Conservation (phyloP, 2,329 filamentous ascomycete genomes). For the Didymella exigua region DNA sequence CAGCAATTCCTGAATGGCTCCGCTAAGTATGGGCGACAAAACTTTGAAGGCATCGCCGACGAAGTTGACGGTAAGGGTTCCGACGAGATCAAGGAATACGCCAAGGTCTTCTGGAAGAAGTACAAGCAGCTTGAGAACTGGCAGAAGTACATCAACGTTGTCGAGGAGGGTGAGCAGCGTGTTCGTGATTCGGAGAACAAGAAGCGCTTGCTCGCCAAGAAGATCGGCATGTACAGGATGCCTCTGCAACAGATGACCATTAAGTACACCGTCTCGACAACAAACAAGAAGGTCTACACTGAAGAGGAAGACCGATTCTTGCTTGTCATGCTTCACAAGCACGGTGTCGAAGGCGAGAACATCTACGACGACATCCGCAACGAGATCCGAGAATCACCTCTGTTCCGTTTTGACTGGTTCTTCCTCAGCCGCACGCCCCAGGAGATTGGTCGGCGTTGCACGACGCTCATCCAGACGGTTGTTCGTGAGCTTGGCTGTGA, state of each 20-base stretch:
- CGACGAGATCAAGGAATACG: conserved; percentile 86
- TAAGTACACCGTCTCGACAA: conserved; percentile 98
- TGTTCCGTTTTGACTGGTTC: conserved; percentile 99
- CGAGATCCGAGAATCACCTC: conserved; percentile 89
- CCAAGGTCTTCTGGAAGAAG: conserved; percentile 95
- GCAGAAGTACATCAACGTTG: conserved; percentile 83
- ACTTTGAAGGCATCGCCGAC: conserved; percentile 81
- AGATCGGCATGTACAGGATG: conserved; percentile 95
- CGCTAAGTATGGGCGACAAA: conserved; percentile 85
- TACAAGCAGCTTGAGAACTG: conserved; percentile 91
- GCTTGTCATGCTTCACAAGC: conserved; percentile 88
- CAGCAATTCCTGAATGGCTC: conserved; percentile 97
- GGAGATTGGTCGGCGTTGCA: conserved; percentile 90
- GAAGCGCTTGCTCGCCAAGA: conserved; percentile 89
- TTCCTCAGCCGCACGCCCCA: conserved; percentile 93
- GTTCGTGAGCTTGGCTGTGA: conserved; percentile 87
- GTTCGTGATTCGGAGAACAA: conserved; percentile 88
- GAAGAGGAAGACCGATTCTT: conserved; percentile 98
- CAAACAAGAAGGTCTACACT: conserved; percentile 99
- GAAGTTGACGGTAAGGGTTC: conserved; percentile 91
- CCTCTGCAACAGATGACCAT: conserved; percentile 97
- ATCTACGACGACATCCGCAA: conserved; percentile 96
- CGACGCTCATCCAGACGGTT: conserved; percentile 90
- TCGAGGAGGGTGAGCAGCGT: conserved; percentile 92
- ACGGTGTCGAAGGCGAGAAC: conserved; percentile 87